A percentile compares a stretch with the other conserved stretches of the same genome.
phyloP scores from a whole-genome alignment of 2,329 filamentous ascomycete genomes.

The Hypoxylon sp. region DNA sequence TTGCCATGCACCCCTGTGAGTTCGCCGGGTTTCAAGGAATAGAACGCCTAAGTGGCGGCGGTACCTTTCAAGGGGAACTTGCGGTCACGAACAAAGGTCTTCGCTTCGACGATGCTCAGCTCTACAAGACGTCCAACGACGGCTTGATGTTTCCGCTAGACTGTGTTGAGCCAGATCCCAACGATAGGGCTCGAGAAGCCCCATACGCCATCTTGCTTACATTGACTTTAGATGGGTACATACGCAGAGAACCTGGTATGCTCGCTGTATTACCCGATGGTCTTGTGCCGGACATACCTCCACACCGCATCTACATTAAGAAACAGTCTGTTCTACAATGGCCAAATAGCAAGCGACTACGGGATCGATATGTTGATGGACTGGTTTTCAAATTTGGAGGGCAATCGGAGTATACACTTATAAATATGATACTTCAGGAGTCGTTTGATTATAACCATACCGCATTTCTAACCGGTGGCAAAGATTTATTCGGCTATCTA shows the following conservation, averaged over 20 bases:
- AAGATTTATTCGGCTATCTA: conserved; percentile 27
- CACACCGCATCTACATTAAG: conserved; percentile 26
- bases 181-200: background rate
- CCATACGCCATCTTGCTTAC: conserved; percentile 27
- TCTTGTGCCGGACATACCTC: background rate
- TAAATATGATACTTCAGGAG: conserved; percentile 20
- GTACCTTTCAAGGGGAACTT: conserved; percentile 15
- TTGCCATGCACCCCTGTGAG: conserved; percentile 29
- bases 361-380: conserved; percentile 8
- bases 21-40: conserved; percentile 11
- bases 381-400: conserved; percentile 16
- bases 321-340: conserved; percentile 17
- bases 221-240: conserved; percentile 30
- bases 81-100: conserved; percentile 33
- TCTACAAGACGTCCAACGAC: conserved; percentile 7
- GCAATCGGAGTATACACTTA: conserved; percentile 1
- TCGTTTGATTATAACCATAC: conserved; percentile 20
- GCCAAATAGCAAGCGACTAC: background rate
- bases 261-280: conserved; percentile 16
- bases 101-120: conserved; percentile 26
- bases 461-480: conserved; percentile 25
- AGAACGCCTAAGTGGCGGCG: background rate
- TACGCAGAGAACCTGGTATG: conserved; percentile 17
- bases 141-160: conserved; percentile 21
- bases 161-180: background rate